These are phyloP conservation scores for Citrus maxima DNA, from an alignment of 345 rosid species.

Conservation along the genomic window DNA sequence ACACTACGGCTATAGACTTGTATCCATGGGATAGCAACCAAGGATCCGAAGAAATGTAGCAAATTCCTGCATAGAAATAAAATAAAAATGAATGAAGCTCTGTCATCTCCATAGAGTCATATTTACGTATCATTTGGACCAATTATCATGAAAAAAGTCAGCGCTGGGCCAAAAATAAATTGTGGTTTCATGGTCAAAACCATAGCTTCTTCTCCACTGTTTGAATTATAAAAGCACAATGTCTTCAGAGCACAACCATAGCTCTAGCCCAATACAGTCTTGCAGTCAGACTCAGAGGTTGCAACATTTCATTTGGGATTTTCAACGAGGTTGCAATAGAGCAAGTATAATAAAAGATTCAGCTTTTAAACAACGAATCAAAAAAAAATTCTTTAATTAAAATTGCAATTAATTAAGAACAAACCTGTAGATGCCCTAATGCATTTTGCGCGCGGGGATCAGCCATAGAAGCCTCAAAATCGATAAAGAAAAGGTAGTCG, in stretches of 20 bases:
- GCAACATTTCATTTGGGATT: background rate
- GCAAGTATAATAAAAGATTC: background rate
- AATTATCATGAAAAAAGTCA: too few species aligned
- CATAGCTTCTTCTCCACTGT: background rate
- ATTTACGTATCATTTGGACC: background rate
- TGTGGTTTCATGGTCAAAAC: too few species aligned
- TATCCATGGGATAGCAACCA: constrained; percentile 57
- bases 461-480: constrained; percentile 64
- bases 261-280: background rate
- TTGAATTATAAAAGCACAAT: background rate
- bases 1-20: constrained; percentile 4
- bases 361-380: background rate
- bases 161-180: too few species aligned
- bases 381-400: background rate
- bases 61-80: constrained; percentile 42
- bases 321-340: background rate
- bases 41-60: constrained; percentile 64
- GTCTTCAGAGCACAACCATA: background rate
- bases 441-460: constrained; percentile 58
- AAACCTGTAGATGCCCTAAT: constrained; percentile 46
- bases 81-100: background rate
- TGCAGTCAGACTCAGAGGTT: background rate
- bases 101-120: background rate
- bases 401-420: background rate
- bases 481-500: constrained; percentile 49